Evolutionary conservation across 345 rosid genomes (phyloP).

Genomic region (Cardamine resedifolia): DNA sequence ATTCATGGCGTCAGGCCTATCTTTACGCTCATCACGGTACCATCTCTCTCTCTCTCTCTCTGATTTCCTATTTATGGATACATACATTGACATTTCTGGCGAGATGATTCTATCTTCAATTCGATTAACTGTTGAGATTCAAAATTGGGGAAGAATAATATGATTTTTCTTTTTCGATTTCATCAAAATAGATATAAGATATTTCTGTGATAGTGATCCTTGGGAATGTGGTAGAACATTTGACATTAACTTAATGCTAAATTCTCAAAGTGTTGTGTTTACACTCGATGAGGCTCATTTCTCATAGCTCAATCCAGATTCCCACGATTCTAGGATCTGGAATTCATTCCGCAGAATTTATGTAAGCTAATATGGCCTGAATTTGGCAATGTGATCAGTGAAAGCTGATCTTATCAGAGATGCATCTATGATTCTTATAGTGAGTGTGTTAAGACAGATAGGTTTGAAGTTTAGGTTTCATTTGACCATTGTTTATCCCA

Average conservation of each 20-base stretch:
- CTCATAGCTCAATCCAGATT: not conserved
- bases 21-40: constrained; percentile 80
- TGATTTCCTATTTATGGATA: not conserved
- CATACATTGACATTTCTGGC: not conserved
- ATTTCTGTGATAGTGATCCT: not conserved
- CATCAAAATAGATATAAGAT: not conserved
- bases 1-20: constrained; percentile 79
- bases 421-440: not conserved
- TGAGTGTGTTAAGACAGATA: not conserved
- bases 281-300: not conserved
- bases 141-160: constrained; percentile 10
- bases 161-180: not conserved
- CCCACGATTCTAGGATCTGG: not conserved
- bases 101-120: not conserved
- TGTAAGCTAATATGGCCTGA: not conserved
- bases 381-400: constrained; percentile 6
- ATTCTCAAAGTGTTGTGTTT: constrained; percentile 7
- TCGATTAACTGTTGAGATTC: constrained; percentile 13
- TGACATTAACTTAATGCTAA: not conserved
- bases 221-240: constrained; percentile 15
- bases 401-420: not conserved
- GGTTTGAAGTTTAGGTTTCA: not conserved
- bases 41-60: constrained; percentile 24
- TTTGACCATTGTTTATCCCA: not conserved
- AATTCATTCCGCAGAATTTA: not conserved